Evolutionary conservation across 371 early-diverging fungal genomes (phyloP), one percentile per base, ranked within the genome.

Genomic region (Rhizopus delemar): DNA sequence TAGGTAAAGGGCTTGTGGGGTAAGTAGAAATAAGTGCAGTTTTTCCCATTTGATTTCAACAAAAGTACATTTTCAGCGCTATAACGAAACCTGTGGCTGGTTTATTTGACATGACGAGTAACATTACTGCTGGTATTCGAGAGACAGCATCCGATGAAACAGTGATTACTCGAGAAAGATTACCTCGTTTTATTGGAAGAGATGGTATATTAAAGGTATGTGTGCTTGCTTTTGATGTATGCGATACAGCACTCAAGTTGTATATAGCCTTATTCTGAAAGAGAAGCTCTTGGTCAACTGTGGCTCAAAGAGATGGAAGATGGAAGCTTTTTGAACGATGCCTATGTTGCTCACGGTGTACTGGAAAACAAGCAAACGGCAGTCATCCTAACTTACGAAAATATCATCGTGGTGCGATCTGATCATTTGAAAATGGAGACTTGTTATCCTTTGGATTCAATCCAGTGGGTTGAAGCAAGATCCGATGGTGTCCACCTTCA

Each of bases 91-190:
- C 96, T 5, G 74, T 93, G 13, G 87, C 92, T 3, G 96, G 96
- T 0, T 77, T 94, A 22, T 87, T 93, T 59, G 96, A 95, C 57
- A 73, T 94, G 55, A 92, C 93, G 0, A 88, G 88, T 8, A 90
- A 89, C 62, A 87, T 95, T 1, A 73, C 76, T 8, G 80, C 80
- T 31, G 97, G 98, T 41, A 97, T 99, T 65, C 89, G 92, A 12
- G 96, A 97, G 74, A 96, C 97, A 5, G 95, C 99, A 0, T 94
- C 95, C 74, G 94, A 94, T 56, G 83, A 80, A 53, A 77, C 78
- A 29, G 93, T 90, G 45, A 62, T 78, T 31, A 64, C 43, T 13
- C 86, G 96, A 46, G 88, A 90, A 53, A 85, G 99, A 15, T 71
- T 93, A 46, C 98, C 99, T 3, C 89, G 99, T 8, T 87, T 83